Percentiles rank a stretch among this genome's conserved stretches.
Conservation (phyloP, 208 protist genomes). For the Sergeia podlipaevii region DNA sequence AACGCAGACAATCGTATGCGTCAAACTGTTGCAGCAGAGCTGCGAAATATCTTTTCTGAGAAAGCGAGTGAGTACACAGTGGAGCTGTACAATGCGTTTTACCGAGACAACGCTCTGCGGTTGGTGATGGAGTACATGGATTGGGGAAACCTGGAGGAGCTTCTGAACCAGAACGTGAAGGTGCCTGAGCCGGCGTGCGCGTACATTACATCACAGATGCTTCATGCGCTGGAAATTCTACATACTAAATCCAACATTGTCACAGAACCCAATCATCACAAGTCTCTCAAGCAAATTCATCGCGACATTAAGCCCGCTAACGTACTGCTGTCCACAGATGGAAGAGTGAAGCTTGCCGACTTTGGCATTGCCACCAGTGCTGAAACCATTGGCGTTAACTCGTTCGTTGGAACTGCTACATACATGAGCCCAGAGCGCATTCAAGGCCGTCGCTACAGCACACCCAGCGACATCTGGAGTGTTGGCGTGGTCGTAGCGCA, state of each 20-base stretch:
- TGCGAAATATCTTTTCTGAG: slow-evolving; percentile 80
- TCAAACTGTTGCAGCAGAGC: slow-evolving; percentile 72
- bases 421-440: slow-evolving; percentile 90
- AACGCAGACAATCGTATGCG: slow-evolving; percentile 53
- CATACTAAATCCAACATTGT: slow-evolving; percentile 86
- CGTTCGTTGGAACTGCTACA: slow-evolving; percentile 83
- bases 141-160: slow-evolving; percentile 83
- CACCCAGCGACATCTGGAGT: slow-evolving; percentile 86
- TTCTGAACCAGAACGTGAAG: slow-evolving; percentile 41
- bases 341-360: slow-evolving; percentile 75
- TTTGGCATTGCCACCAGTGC: slow-evolving; percentile 85
- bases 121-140: slow-evolving; percentile 91
- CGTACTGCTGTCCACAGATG: slow-evolving; percentile 77
- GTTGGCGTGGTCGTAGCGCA: slow-evolving; percentile 77
- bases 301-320: slow-evolving; percentile 88
- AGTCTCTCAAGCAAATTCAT: slow-evolving; percentile 79
- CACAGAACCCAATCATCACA: slow-evolving; percentile 59
- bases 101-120: slow-evolving; percentile 52
- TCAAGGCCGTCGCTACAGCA: slow-evolving; percentile 69
- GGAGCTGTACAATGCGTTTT: slow-evolving; percentile 83
- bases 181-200: slow-evolving; percentile 53
- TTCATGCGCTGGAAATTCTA: slow-evolving; percentile 77
- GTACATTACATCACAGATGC: slow-evolving; percentile 74
- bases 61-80: slow-evolving; percentile 70
- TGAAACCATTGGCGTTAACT: slow-evolving; percentile 79